These are phyloP conservation scores for Kodamaea derodonti DNA, from an alignment of 1,139 yeast genomes.

Conservation along the genomic window DNA sequence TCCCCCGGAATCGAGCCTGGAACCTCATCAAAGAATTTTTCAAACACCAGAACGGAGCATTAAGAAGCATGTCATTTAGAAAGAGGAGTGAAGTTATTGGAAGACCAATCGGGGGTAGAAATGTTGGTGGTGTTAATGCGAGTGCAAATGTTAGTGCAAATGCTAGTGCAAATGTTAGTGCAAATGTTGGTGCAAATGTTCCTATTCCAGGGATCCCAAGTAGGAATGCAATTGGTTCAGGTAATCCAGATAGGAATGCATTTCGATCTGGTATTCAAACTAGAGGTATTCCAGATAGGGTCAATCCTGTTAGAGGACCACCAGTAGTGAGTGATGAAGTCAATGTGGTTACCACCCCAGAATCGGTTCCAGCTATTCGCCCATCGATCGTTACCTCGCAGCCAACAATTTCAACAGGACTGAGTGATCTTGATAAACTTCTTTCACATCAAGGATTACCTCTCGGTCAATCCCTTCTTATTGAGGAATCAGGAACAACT, in stretches of 20 bases:
- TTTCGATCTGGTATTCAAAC: slow-evolving; percentile 9
- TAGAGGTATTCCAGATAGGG: background rate
- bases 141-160: background rate
- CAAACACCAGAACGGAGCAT: too few relatives aligned
- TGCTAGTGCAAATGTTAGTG: background rate
- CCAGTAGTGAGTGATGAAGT: slow-evolving; percentile 3
- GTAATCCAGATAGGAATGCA: slow-evolving; percentile 3
- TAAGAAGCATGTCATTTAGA: slow-evolving; percentile 75
- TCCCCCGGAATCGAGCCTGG: too few relatives aligned
- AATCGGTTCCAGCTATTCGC: slow-evolving; percentile 48
- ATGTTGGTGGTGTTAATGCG: slow-evolving; percentile 1
- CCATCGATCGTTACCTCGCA: slow-evolving; percentile 78
- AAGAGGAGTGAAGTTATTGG: slow-evolving; percentile 61
- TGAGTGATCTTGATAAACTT: slow-evolving; percentile 67
- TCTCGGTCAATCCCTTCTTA: slow-evolving; percentile 60
- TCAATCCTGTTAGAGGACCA: slow-evolving; percentile 3
- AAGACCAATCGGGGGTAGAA: slow-evolving; percentile 15
- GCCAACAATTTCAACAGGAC: slow-evolving; percentile 76
- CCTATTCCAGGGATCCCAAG: background rate
- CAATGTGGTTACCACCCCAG: too few relatives aligned
- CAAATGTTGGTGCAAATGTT: background rate
- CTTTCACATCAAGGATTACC: slow-evolving; percentile 86
- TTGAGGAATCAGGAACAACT: slow-evolving; percentile 87
- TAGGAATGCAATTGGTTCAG: slow-evolving; percentile 1
- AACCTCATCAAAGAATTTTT: too few relatives aligned